phyloP scores from a whole-genome alignment of 345 rosid species.

The Linum usitatissimum region DNA sequence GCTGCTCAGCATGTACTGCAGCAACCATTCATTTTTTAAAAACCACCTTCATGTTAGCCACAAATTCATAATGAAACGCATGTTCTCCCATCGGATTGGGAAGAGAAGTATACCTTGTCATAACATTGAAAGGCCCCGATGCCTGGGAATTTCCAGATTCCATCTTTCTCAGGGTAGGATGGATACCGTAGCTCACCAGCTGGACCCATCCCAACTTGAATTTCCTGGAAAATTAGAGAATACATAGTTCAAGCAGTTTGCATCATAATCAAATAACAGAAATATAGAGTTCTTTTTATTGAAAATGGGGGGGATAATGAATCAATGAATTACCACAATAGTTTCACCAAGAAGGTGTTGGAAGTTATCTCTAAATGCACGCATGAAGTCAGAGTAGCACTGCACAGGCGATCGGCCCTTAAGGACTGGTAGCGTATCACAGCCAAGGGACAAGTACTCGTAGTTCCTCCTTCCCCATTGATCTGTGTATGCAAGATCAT shows the following conservation, averaged over 20 bases:
- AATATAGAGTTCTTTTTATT: no score
- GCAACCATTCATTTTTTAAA: not conserved
- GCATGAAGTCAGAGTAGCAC: conserved; percentile 92
- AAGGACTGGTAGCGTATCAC: conserved; percentile 75
- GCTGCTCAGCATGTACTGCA: conserved; percentile 74
- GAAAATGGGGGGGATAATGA: no score
- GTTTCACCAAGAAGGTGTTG: conserved; percentile 76
- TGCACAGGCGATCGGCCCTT: conserved; percentile 84
- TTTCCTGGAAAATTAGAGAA: conserved; percentile 42
- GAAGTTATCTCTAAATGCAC: conserved; percentile 80
- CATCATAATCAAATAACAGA: no score
- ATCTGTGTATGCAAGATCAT: conserved; percentile 86
- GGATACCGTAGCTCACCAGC: conserved; percentile 98
- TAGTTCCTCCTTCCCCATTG: conserved; percentile 97
- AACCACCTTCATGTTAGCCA: not conserved
- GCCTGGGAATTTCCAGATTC: conserved; percentile 93
- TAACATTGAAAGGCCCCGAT: conserved; percentile 97
- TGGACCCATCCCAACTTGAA: conserved; percentile 99
- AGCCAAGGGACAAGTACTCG: conserved; percentile 81
- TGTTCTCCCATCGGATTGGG: not conserved
- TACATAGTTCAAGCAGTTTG: not conserved
- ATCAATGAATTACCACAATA: conserved; percentile 48
- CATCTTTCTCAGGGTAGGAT: conserved; percentile 77
- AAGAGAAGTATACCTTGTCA: conserved; percentile 46
- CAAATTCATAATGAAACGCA: no score